Evolutionary conservation across 2,329 filamentous ascomycete genomes (phyloP).

Genomic region (Aureobasidium lini): DNA sequence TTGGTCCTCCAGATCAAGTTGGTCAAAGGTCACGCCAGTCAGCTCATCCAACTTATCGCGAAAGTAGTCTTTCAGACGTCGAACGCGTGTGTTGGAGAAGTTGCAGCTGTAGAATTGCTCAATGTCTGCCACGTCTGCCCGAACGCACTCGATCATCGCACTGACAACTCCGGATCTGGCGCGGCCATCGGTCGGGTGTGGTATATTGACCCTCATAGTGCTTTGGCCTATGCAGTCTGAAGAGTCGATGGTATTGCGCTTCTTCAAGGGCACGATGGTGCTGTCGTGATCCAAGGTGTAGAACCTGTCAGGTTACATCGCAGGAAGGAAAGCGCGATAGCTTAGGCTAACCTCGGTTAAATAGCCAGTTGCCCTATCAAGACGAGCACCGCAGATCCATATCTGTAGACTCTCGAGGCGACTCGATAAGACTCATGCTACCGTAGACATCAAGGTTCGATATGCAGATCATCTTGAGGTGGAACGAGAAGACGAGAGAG

Average conservation of each 20-base stretch:
- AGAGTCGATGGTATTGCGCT: too few species aligned
- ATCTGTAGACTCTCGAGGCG: too few species aligned
- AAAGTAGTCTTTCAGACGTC: constrained; percentile 37
- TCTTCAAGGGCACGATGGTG: not conserved
- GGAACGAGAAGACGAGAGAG: too few species aligned
- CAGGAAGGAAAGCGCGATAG: not conserved
- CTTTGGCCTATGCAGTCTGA: too few species aligned
- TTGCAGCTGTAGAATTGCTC: constrained; percentile 43
- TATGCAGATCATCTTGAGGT: too few species aligned
- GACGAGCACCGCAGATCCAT: too few species aligned
- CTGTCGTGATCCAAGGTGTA: too few species aligned
- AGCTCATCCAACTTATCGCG: constrained; percentile 35
- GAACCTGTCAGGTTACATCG: not conserved
- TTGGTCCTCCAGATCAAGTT: constrained; percentile 36
- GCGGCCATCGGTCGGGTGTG: not conserved
- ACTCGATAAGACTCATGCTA: too few species aligned
- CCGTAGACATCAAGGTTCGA: too few species aligned
- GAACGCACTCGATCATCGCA: not conserved
- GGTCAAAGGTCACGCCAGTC: constrained; percentile 28
- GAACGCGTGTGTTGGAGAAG: constrained; percentile 36
- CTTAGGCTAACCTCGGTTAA: not conserved
- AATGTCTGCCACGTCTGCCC: constrained; percentile 40
- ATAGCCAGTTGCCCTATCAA: not conserved
- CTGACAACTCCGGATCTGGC: not conserved
- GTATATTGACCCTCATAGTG: not conserved